These are phyloP conservation scores for Pyrenula aspistea DNA, from an alignment of 495 filamentous ascomycete species.

Conservation along the genomic window DNA sequence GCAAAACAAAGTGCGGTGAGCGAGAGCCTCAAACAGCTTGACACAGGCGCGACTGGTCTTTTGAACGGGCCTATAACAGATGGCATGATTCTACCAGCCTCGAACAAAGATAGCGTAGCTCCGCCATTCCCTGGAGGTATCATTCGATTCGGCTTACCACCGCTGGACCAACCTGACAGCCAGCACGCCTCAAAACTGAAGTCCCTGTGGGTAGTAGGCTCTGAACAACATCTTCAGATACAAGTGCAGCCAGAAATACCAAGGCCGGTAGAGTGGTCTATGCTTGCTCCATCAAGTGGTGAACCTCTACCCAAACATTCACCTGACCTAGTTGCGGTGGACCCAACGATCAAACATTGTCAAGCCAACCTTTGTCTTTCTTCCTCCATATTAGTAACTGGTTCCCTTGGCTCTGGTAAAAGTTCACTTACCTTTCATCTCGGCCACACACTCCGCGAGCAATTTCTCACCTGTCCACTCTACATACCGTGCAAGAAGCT, in stretches of 20 bases:
- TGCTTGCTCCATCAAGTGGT: constrained; percentile 32
- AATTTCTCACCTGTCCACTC: constrained; percentile 59
- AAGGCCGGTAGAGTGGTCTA: constrained; percentile 37
- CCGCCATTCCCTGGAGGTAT: constrained; percentile 55
- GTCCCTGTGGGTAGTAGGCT: constrained; percentile 63
- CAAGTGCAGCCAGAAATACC: constrained; percentile 61
- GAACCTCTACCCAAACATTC: constrained; percentile 36
- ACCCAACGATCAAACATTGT: constrained; percentile 58
- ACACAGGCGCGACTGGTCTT: constrained; percentile 36
- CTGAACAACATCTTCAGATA: constrained; percentile 58
- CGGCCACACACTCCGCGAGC: constrained; percentile 50
- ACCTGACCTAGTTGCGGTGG: constrained; percentile 74
- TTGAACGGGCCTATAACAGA: constrained; percentile 84
- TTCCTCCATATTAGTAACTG: constrained; percentile 80
- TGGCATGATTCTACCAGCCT: constrained; percentile 57
- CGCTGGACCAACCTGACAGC: constrained; percentile 19
- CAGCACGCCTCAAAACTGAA: constrained; percentile 33
- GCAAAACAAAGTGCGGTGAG: constrained; percentile 57
- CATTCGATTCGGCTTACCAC: constrained; percentile 55
- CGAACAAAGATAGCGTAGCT: constrained; percentile 23
- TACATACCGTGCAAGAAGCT: constrained; percentile 77
- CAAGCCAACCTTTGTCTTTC: constrained; percentile 62
- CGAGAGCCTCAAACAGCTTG: constrained; percentile 35
- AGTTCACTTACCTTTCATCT: constrained; percentile 57
- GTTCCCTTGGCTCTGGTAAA: constrained; percentile 83